Percentiles rank a stretch among this genome's conserved stretches.
Evolutionary conservation across 169 alveolate species (phyloP).

Genomic region (Plasmodium yoelii): DNA sequence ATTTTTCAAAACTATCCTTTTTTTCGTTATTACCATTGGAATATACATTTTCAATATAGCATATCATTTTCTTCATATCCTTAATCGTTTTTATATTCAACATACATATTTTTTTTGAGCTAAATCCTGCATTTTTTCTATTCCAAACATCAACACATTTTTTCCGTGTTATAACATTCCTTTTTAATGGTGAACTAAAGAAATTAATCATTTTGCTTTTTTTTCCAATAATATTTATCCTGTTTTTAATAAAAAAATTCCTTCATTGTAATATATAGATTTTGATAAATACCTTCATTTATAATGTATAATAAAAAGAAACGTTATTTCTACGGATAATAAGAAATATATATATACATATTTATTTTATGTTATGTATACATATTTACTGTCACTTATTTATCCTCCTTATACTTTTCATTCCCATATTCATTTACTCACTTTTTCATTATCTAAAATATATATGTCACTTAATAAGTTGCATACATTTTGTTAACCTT

Average conservation of each 20-base stretch:
- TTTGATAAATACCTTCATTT: no score
- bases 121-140: neutral
- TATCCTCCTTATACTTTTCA: no score
- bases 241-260: no score
- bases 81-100: conserved; percentile 13
- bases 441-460: neutral
- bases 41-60: conserved; percentile 37
- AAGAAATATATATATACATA: no score
- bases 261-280: no score
- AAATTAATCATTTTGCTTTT: conserved; percentile 27
- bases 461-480: no score
- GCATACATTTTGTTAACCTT: no score
- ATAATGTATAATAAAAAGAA: no score
- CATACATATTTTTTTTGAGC: conserved; percentile 34
- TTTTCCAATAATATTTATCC: neutral
- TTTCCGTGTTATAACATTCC: conserved; percentile 4
- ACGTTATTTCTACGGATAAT: no score
- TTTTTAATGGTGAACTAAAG: conserved; percentile 3
- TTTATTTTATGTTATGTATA: no score
- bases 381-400: no score
- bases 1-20: neutral
- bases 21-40: conserved; percentile 14
- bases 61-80: conserved; percentile 48
- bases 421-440: neutral
- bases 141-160: neutral